phyloP scores from a whole-genome alignment of 2,329 filamentous ascomycete species.

The Scolecobasidium constrictum region DNA sequence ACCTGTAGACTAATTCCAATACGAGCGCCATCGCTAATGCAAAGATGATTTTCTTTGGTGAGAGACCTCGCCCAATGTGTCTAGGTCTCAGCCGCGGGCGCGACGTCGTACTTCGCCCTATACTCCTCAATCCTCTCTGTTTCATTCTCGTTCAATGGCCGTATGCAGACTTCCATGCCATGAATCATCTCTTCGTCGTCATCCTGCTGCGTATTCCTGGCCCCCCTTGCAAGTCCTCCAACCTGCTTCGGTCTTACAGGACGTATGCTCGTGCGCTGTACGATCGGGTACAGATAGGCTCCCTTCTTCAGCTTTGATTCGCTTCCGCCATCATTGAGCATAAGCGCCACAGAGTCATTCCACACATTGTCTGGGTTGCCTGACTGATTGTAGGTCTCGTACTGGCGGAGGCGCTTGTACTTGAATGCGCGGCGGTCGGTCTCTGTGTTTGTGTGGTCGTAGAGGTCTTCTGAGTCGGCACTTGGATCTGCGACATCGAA shows the following conservation, averaged over 20 bases:
- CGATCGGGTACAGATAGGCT: constrained; percentile 53
- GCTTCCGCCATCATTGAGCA: constrained; percentile 39
- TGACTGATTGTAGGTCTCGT: constrained; percentile 45
- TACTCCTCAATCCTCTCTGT: constrained; percentile 34
- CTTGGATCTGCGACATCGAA: constrained; percentile 44
- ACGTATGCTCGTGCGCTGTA: constrained; percentile 43
- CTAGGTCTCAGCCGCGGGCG: no score
- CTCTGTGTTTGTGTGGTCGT: constrained; percentile 7
- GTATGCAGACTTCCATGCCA: constrained; percentile 39
- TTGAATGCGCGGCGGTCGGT: constrained; percentile 32
- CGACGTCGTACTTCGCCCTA: constrained; percentile 34
- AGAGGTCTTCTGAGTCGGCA: constrained; percentile 36
- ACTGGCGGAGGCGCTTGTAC: constrained; percentile 47
- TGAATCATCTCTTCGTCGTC: constrained; percentile 38
- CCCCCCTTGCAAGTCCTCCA: constrained; percentile 16
- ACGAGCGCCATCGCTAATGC: neutral
- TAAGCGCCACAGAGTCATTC: constrained; percentile 44
- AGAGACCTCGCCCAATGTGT: constrained; percentile 35
- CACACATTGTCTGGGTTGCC: constrained; percentile 41
- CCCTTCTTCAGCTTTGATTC: constrained; percentile 33
- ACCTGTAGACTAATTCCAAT: neutral
- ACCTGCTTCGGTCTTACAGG: constrained; percentile 37
- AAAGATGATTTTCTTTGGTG: constrained; percentile 5
- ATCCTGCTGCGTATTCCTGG: constrained; percentile 24
- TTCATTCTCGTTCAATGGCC: constrained; percentile 39